These are phyloP conservation scores for Osmanthus fragrans DNA, from an alignment of 257 asterid genomes.

Conservation along the genomic window DNA sequence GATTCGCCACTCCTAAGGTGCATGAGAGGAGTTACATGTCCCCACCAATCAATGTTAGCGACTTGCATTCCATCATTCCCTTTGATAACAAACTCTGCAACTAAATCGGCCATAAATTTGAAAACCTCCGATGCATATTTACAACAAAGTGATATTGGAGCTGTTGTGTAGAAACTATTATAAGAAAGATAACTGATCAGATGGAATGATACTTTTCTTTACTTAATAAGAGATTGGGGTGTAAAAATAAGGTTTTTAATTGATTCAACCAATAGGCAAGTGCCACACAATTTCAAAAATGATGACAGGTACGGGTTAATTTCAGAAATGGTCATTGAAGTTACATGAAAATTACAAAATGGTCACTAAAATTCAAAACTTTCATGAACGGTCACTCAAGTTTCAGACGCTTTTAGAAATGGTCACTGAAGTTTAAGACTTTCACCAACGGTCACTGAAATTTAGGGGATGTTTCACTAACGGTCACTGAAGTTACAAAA, in stretches of 20 bases:
- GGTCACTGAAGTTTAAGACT: too few species aligned
- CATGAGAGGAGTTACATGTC: conserved; percentile 55
- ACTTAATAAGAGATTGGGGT: not conserved
- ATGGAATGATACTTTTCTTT: not conserved
- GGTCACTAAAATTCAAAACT: too few species aligned
- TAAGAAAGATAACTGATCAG: conserved; percentile 34
- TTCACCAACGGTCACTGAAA: too few species aligned
- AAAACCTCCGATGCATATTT: conserved; percentile 53
- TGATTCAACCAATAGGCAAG: conserved; percentile 12
- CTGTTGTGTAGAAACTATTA: conserved; percentile 76
- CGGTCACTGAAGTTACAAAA: too few species aligned
- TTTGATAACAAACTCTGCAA: conserved; percentile 55
- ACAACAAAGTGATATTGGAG: conserved; percentile 87
- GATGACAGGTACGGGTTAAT: not conserved
- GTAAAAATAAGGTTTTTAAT: not conserved
- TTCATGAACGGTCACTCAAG: too few species aligned
- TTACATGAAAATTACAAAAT: too few species aligned
- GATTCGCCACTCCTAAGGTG: conserved; percentile 35
- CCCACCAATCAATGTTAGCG: conserved; percentile 47
- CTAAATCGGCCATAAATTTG: conserved; percentile 36
- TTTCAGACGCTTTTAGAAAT: too few species aligned
- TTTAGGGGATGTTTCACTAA: too few species aligned
- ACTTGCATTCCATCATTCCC: conserved; percentile 64
- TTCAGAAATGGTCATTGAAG: too few species aligned
- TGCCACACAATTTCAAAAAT: not conserved